These are phyloP conservation scores for Aspergillus sparsus DNA, from an alignment of 495 filamentous ascomycete genomes.

Conservation along the genomic window DNA sequence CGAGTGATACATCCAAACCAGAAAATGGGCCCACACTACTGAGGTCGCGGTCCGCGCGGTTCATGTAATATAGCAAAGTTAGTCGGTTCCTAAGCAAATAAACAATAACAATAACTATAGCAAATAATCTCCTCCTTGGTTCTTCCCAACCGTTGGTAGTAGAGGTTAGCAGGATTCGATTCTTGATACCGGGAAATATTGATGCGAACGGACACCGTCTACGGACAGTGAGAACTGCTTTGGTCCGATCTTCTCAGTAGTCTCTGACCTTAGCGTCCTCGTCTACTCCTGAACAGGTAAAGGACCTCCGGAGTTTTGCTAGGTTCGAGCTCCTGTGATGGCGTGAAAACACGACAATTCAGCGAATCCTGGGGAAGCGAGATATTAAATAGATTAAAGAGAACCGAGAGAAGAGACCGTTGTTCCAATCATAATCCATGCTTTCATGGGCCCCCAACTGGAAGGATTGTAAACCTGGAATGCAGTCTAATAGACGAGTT, in stretches of 20 bases:
- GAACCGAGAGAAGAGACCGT: neutral
- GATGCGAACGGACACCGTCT: neutral
- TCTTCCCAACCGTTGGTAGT: too few species aligned
- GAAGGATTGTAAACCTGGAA: conserved; percentile 6
- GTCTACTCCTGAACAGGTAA: neutral
- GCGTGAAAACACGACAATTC: neutral
- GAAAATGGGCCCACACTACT: conserved; percentile 11
- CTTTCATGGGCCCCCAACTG: conserved; percentile 2
- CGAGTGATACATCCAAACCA: conserved; percentile 18
- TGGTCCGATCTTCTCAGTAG: neutral
- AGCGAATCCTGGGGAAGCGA: conserved; percentile 17
- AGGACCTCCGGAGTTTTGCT: neutral
- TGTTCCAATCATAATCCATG: conserved; percentile 1
- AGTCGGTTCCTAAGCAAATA: too few species aligned
- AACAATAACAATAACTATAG: too few species aligned
- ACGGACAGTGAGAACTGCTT: neutral
- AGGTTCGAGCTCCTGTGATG: neutral
- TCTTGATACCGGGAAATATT: too few species aligned
- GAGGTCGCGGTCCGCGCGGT: conserved; percentile 17
- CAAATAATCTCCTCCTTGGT: too few species aligned
- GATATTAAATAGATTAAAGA: neutral
- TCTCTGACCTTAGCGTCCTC: neutral
- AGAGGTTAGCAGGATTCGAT: too few species aligned
- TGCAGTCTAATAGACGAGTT: conserved; percentile 12
- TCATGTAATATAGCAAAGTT: conserved; percentile 1